phyloP scores from a whole-genome alignment of 257 asterid genomes.

The Solanum pinnatisectum region DNA sequence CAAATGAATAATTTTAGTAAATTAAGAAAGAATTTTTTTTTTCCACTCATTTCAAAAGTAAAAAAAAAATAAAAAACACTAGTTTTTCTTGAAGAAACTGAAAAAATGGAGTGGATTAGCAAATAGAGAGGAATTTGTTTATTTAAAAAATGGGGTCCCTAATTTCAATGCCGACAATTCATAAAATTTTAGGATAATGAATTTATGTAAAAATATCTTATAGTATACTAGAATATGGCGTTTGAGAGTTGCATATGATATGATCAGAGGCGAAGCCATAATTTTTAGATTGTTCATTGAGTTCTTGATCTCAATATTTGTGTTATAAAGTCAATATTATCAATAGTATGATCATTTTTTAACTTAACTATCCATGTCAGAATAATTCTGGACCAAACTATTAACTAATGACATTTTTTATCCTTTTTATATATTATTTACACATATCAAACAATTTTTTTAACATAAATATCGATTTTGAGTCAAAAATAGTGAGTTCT shows the following conservation, averaged over 20 bases:
- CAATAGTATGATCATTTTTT: too few species aligned
- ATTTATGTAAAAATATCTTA: background rate
- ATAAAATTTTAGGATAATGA: background rate
- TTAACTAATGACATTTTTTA: too few species aligned
- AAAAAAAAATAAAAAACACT: background rate
- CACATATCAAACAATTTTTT: background rate
- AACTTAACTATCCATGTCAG: too few species aligned
- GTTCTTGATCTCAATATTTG: background rate
- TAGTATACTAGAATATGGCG: background rate
- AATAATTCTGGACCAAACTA: background rate
- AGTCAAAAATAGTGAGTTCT: background rate
- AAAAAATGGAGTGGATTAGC: background rate
- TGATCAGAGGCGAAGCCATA: rapidly evolving
- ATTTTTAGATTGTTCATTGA: background rate
- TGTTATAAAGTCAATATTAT: background rate
- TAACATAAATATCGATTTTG: background rate
- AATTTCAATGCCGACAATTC: constrained; percentile 40
- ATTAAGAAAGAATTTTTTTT: background rate
- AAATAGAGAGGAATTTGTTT: background rate
- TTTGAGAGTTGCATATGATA: background rate
- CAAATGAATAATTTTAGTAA: background rate
- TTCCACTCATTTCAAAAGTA: background rate
- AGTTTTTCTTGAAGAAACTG: background rate
- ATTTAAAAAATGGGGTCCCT: constrained; percentile 24
- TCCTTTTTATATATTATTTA: background rate